Percentiles rank a stretch among this genome's conserved stretches.
These are phyloP conservation scores for Simplicillium aogashimaense DNA, from an alignment of 2,329 filamentous ascomycete species.

Conservation along the genomic window DNA sequence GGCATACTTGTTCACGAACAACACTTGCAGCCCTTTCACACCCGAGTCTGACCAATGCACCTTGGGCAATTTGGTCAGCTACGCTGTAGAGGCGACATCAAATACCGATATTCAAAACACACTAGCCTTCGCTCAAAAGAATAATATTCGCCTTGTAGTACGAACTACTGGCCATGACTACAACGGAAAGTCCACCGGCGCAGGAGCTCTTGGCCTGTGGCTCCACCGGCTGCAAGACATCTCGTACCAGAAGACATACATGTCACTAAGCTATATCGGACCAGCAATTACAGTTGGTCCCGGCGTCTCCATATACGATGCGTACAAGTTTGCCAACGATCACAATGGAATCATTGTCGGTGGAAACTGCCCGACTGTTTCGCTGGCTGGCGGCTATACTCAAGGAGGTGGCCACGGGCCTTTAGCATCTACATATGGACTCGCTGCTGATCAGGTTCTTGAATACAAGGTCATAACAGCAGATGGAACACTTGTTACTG, in stretches of 20 bases:
- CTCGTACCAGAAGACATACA: slow-evolving; percentile 29
- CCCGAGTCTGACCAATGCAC: slow-evolving; percentile 26
- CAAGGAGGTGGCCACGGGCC: slow-evolving; percentile 51
- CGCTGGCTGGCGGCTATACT: slow-evolving; percentile 47
- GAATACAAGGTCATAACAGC: slow-evolving; percentile 46
- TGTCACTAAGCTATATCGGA: slow-evolving; percentile 32
- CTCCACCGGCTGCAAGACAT: slow-evolving; percentile 29
- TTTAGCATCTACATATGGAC: slow-evolving; percentile 42
- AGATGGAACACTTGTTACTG: slow-evolving; percentile 34
- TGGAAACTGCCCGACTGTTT: slow-evolving; percentile 46
- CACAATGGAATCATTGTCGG: slow-evolving; percentile 38
- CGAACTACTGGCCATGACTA: slow-evolving; percentile 21
- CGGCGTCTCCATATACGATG: slow-evolving; percentile 40
- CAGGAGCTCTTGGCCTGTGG: slow-evolving; percentile 27
- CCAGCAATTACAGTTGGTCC: slow-evolving; percentile 43
- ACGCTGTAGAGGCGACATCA: slow-evolving; percentile 23
- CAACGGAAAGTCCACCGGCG: slow-evolving; percentile 25
- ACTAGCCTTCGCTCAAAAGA: slow-evolving; percentile 25
- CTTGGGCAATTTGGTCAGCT: slow-evolving; percentile 31
- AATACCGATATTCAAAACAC: slow-evolving; percentile 19
- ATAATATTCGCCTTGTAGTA: slow-evolving; percentile 25
- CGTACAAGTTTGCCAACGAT: slow-evolving; percentile 30
- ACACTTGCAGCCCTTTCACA: slow-evolving; percentile 26
- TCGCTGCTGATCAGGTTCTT: slow-evolving; percentile 50
- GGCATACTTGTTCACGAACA: slow-evolving; percentile 12